A percentile compares a stretch with the other conserved stretches of the same genome.
These are phyloP conservation scores for Penicillium coffeae DNA, from an alignment of 495 filamentous ascomycete species.

Conservation along the genomic window DNA sequence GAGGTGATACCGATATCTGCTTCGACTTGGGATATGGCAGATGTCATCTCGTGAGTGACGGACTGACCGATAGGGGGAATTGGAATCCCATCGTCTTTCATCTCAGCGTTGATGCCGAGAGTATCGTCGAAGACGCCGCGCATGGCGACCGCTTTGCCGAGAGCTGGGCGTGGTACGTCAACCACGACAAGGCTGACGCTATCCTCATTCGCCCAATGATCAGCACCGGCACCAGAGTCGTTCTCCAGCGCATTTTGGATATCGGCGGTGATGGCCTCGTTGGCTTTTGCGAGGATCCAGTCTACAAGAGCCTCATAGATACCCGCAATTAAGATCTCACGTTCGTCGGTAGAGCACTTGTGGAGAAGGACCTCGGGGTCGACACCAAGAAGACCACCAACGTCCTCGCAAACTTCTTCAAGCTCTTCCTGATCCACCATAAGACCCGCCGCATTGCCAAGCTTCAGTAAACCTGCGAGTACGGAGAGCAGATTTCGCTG, in stretches of 20 bases:
- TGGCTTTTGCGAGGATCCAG: slow-evolving; percentile 86
- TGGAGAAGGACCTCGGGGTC: slow-evolving; percentile 79
- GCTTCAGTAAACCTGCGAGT: slow-evolving; percentile 81
- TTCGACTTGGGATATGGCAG: slow-evolving; percentile 71
- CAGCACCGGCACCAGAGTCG: slow-evolving; percentile 52
- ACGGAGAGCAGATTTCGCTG: slow-evolving; percentile 77
- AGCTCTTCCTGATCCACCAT: slow-evolving; percentile 81
- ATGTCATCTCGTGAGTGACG: slow-evolving; percentile 78
- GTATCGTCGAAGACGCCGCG: slow-evolving; percentile 87
- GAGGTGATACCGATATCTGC: slow-evolving; percentile 75
- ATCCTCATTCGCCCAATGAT: slow-evolving; percentile 64
- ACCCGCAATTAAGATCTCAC: slow-evolving; percentile 74
- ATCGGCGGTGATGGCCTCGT: slow-evolving; percentile 78
- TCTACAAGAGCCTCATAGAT: slow-evolving; percentile 94
- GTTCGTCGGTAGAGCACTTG: slow-evolving; percentile 77
- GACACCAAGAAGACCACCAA: slow-evolving; percentile 76
- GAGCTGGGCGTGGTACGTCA: slow-evolving; percentile 73
- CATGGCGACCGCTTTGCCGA: slow-evolving; percentile 83
- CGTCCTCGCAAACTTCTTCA: slow-evolving; percentile 86
- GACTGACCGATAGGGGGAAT: slow-evolving; percentile 67
- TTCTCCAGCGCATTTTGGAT: slow-evolving; percentile 64
- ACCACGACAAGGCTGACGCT: slow-evolving; percentile 86
- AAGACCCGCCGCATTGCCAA: slow-evolving; percentile 85
- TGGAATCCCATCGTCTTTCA: slow-evolving; percentile 89
- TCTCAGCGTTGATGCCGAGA: slow-evolving; percentile 91